These are phyloP conservation scores for Anethum foeniculum DNA, from an alignment of 140 eudicot genomes.

Conservation along the genomic window DNA sequence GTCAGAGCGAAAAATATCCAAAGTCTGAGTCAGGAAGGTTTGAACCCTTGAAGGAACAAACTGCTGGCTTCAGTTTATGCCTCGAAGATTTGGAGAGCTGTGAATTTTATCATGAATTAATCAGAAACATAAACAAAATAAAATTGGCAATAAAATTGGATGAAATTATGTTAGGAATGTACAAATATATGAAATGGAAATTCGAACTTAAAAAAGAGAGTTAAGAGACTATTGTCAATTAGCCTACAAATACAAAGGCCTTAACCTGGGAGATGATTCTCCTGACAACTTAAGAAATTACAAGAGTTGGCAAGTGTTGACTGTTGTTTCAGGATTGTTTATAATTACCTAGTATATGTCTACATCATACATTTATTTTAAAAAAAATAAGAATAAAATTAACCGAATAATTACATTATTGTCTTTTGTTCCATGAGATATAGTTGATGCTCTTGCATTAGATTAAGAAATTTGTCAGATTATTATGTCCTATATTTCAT, in stretches of 20 bases:
- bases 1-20: not conserved
- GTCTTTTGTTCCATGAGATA: not conserved
- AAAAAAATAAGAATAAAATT: not conserved
- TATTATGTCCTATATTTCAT: not conserved
- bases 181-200: not conserved
- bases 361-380: not conserved
- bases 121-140: not conserved
- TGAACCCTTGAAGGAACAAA: constrained; percentile 22
- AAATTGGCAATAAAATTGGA: constrained; percentile 18
- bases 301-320: not conserved
- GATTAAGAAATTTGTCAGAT: not conserved
- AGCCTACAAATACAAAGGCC: not conserved
- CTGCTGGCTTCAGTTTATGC: constrained; percentile 28
- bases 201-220: not conserved
- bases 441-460: not conserved
- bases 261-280: not conserved
- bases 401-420: not conserved
- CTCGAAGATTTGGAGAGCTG: constrained; percentile 34
- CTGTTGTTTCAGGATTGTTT: not conserved
- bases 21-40: constrained; percentile 27
- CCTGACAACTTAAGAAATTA: not conserved
- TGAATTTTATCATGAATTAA: not conserved
- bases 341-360: not conserved
- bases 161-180: not conserved
- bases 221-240: not conserved